phyloP scores from a whole-genome alignment of 176 grass and related monocot genomes.

The Triticum aestivum region IWGSC_CS_RefSeq_v2.1 NC_057804.1:1952087-1952586 shows the following conservation, averaged over 20 bases:
- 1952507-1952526: slow-evolving; percentile 1
- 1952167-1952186: slow-evolving; percentile 17
- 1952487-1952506: background rate
- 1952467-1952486: slow-evolving; percentile 22
- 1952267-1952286: slow-evolving; percentile 21
- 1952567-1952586: too few species aligned
- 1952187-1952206: slow-evolving; percentile 34
- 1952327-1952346: slow-evolving; percentile 49
- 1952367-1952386: slow-evolving; percentile 20
- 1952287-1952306: background rate
- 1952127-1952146: background rate
- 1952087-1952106: too few species aligned
- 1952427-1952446: background rate
- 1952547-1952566: too few species aligned
- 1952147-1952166: slow-evolving; percentile 40
- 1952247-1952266: slow-evolving; percentile 44
- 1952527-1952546: too few species aligned
- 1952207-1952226: slow-evolving; percentile 50
- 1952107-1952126: background rate
- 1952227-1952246: slow-evolving; percentile 50
- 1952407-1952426: too few species aligned
- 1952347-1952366: slow-evolving; percentile 12
- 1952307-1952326: slow-evolving; percentile 15
- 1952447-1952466: slow-evolving; percentile 16
- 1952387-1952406: too few species aligned